phyloP scores from a whole-genome alignment of 2,329 filamentous ascomycete genomes.

The Colletotrichum cereale region DNA sequence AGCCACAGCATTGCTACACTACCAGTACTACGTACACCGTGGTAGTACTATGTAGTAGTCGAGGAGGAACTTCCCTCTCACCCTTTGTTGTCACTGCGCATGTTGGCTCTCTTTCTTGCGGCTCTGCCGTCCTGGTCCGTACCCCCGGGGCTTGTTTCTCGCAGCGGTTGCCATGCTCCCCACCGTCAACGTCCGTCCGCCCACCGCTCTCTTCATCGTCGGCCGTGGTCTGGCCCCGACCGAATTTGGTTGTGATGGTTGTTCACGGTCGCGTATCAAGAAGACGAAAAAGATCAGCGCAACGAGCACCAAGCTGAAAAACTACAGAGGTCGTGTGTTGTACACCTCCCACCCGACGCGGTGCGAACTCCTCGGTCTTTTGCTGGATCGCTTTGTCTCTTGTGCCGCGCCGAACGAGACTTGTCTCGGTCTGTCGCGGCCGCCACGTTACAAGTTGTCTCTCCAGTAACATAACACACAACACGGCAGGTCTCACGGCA shows the following conservation, averaged over 20 bases:
- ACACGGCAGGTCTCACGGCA: neutral
- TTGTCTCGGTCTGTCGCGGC: neutral
- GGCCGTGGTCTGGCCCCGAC: neutral
- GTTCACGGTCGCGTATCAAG: too few relatives aligned
- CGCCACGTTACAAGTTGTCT: slow-evolving; percentile 2
- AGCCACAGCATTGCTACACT: neutral
- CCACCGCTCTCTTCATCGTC: neutral
- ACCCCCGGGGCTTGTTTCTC: neutral
- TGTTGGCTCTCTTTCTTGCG: slow-evolving; percentile 7
- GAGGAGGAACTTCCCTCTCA: neutral
- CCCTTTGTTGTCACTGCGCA: neutral
- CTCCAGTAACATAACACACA: too few relatives aligned
- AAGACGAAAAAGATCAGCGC: too few relatives aligned
- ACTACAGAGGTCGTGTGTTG: neutral
- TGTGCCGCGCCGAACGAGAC: neutral
- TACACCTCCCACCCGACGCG: neutral
- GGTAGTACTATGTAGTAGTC: too few relatives aligned
- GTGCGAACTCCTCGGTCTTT: neutral
- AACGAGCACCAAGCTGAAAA: too few relatives aligned
- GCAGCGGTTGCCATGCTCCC: neutral
- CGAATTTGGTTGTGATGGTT: neutral
- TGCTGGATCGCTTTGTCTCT: neutral
- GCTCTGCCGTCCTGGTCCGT: slow-evolving; percentile 28
- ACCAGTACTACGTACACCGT: too few relatives aligned
- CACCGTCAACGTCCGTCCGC: neutral